These are phyloP conservation scores for Reticulascus tulasneorum DNA, from an alignment of 2,329 filamentous ascomycete species.

Conservation along the genomic window DNA sequence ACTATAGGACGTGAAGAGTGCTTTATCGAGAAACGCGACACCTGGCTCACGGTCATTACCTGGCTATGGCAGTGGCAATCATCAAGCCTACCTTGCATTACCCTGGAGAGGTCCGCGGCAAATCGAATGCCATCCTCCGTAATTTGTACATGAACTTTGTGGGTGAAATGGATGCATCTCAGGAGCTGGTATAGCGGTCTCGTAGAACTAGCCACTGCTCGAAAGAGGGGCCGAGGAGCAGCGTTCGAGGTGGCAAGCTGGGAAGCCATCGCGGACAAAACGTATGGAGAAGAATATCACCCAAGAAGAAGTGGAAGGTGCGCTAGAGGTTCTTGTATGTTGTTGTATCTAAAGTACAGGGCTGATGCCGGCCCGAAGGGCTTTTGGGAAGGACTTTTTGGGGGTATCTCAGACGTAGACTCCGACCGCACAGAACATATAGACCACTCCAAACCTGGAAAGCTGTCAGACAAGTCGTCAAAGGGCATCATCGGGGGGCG, in stretches of 20 bases:
- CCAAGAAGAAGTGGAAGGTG: slow-evolving; percentile 2
- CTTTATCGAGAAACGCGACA: slow-evolving; percentile 75
- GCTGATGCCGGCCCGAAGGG: slow-evolving; percentile 16
- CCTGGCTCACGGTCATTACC: slow-evolving; percentile 6
- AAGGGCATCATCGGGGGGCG: slow-evolving; percentile 6
- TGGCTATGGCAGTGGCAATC: slow-evolving; percentile 45
- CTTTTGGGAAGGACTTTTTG: slow-evolving; percentile 20
- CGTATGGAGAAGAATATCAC: slow-evolving; percentile 2
- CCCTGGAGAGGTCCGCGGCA: slow-evolving; percentile 79
- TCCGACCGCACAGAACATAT: slow-evolving; percentile 98
- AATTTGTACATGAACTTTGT: slow-evolving; percentile 64
- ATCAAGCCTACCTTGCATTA: slow-evolving; percentile 74
- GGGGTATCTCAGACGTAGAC: slow-evolving; percentile 83
- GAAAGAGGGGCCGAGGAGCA: slow-evolving; percentile 54
- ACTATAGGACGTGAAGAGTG: slow-evolving; percentile 81
- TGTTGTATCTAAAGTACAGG: slow-evolving; percentile 17
- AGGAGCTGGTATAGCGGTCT: slow-evolving; percentile 66
- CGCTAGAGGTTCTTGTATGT: slow-evolving; percentile 9
- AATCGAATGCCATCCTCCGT: slow-evolving; percentile 83
- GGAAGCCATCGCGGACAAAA: slow-evolving; percentile 20
- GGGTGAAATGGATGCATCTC: slow-evolving; percentile 56
- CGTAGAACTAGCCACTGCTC: slow-evolving; percentile 73
- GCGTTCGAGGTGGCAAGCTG: slow-evolving; percentile 15
- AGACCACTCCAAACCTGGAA: slow-evolving; percentile 82
- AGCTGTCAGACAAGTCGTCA: slow-evolving; percentile 6